Conservation (phyloP, 1,139 yeast genomes). For the Meyerozyma smithsonii region DNA sequence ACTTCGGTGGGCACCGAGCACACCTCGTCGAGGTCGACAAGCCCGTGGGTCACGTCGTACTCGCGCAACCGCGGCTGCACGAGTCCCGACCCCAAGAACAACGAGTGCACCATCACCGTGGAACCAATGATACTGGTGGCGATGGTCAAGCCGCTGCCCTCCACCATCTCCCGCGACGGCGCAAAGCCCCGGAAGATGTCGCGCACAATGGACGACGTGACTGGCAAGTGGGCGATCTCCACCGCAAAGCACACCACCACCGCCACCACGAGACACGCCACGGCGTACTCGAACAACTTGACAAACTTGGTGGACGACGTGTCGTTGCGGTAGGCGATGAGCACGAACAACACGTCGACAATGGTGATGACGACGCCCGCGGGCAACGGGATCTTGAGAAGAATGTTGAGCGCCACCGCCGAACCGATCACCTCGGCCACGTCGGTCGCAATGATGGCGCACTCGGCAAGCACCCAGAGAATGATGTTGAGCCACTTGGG, state of each 20-base stretch:
- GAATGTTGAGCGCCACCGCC: slow-evolving; percentile 75
- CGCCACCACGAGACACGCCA: slow-evolving; percentile 60
- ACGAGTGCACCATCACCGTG: slow-evolving; percentile 79
- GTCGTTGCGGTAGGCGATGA: slow-evolving; percentile 72
- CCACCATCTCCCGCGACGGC: slow-evolving; percentile 61
- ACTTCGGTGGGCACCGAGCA: slow-evolving; percentile 5
- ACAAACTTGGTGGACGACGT: slow-evolving; percentile 60
- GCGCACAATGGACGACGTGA: slow-evolving; percentile 35
- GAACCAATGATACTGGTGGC: slow-evolving; percentile 80
- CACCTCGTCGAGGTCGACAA: slow-evolving; percentile 25
- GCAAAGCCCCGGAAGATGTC: slow-evolving; percentile 64
- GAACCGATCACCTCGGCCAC: slow-evolving; percentile 85
- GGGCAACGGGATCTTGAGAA: slow-evolving; percentile 64
- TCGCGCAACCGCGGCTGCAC: slow-evolving; percentile 70
- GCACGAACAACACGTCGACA: slow-evolving; percentile 66
- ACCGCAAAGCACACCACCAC: slow-evolving; percentile 72
- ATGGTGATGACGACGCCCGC: slow-evolving; percentile 76
- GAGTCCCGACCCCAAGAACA: slow-evolving; percentile 70
- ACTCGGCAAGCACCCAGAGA: slow-evolving; percentile 68
- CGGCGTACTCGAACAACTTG: slow-evolving; percentile 60
- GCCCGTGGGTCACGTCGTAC: slow-evolving; percentile 47
- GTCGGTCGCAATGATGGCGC: slow-evolving; percentile 81
- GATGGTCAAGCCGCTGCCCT: slow-evolving; percentile 60
- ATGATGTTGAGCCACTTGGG: slow-evolving; percentile 56
- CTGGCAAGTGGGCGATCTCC: slow-evolving; percentile 54